Evolutionary conservation across 805 yeast genomes (phyloP).

Genomic region (Torulaspora quercuum): DNA sequence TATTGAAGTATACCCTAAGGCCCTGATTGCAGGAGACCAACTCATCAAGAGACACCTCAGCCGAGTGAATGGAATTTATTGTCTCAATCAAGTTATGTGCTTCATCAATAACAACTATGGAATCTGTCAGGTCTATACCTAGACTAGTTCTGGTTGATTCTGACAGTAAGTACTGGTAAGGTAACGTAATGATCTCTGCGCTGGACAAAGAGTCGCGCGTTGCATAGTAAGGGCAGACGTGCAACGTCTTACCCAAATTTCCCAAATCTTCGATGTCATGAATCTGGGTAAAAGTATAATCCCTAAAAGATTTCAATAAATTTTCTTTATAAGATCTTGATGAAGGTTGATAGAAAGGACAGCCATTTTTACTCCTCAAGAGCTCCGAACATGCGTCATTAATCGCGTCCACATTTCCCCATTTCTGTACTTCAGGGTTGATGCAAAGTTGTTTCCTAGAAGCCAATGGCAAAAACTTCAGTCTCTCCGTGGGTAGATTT

Average conservation of each 20-base stretch:
- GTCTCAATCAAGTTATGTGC: conserved; percentile 88
- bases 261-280: conserved; percentile 80
- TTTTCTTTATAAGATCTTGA: conserved; percentile 39
- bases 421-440: conserved; percentile 53
- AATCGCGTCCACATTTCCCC: conserved; percentile 50
- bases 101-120: conserved; percentile 82
- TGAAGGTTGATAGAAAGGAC: conserved; percentile 38
- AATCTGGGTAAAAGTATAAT: conserved; percentile 51
- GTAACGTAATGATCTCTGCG: conserved; percentile 77
- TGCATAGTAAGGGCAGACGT: conserved; percentile 81
- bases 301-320: conserved; percentile 46
- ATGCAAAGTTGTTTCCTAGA: conserved; percentile 85
- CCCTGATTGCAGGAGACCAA: conserved; percentile 46
- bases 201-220: conserved; percentile 51
- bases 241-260: conserved; percentile 50
- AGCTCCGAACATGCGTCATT: conserved; percentile 80
- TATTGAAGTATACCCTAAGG: conserved; percentile 51
- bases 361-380: conserved; percentile 41
- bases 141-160: conserved; percentile 60
- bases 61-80: conserved; percentile 64
- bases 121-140: conserved; percentile 54
- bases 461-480: conserved; percentile 70
- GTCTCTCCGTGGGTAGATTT: conserved; percentile 43
- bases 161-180: conserved; percentile 70
- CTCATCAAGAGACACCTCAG: conserved; percentile 50